Evolutionary conservation across 306 rosid species (phyloP), one percentile per base, ranked within the genome.

Genomic region (Cajanus cajan): DNA sequence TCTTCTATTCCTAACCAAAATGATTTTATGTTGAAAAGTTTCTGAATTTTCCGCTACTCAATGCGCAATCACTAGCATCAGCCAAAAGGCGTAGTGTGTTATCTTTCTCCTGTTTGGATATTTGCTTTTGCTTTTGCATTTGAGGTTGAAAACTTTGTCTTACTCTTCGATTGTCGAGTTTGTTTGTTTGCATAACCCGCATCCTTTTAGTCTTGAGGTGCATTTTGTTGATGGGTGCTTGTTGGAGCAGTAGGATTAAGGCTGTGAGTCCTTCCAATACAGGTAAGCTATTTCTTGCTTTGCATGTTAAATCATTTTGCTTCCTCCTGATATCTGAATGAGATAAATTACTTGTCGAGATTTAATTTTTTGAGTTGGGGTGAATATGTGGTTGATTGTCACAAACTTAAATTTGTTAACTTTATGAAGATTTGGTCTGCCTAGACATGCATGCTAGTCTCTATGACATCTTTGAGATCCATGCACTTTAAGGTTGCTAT

Each of bases 201-300:
- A 50, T 11, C 44, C 16, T 44, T 86, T 50, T 40, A 16, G 66
- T 69, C n/a, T 43, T 58, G 50, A 66, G 74, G 55, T 65, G 78
- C 34, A 78, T 78, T 68, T 62, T 55, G 71, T 78, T 51, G 86
- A 93, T 91, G 98, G 98, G 97, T 81, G 83, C 87, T 82, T 93
- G 95, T 74, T 91, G 93, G 93, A 93, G 98, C 85, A 89, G 82
- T 67, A 86, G 85, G 73, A 83, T 89, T 70, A 90, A 89, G 92
- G 89, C 95, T 2, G 85, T 87, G 78, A 85, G 83, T 80, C 78
- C 91, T 76, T 84, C 81, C 61, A 70, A 73, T 84, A 69, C 89
- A 76, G 97, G 98, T 91, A 48, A 37, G 24, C 39, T 4, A 2
- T 68, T 66, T 24, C 71, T 74, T 64, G 14, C 51, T 11, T 55